Evolutionary conservation across 495 filamentous ascomycete genomes (phyloP).

Genomic region (Tuber borchii): DNA sequence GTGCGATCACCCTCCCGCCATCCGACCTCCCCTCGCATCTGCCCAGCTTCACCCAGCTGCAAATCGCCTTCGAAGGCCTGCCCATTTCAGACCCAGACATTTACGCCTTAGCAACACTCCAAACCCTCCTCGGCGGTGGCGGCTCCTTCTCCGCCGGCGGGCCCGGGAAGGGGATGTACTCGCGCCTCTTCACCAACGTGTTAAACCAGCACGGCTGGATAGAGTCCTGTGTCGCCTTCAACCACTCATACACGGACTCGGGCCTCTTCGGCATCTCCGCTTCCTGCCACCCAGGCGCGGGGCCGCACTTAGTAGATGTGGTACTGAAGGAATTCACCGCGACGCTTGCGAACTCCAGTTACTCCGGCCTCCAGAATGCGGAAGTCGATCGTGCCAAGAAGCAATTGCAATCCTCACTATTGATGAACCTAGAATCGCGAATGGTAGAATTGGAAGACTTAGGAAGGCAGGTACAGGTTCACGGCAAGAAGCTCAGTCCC

Average conservation of each 20-base stretch:
- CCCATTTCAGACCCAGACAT: slow-evolving; percentile 85
- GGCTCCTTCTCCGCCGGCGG: slow-evolving; percentile 97
- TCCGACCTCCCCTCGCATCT: slow-evolving; percentile 66
- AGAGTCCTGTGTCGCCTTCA: slow-evolving; percentile 89
- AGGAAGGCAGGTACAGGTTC: slow-evolving; percentile 90
- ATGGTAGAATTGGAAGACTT: slow-evolving; percentile 99
- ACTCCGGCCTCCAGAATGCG: slow-evolving; percentile 57
- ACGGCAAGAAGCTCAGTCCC: slow-evolving; percentile 82
- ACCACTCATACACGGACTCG: slow-evolving; percentile 92
- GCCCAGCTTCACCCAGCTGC: slow-evolving; percentile 81
- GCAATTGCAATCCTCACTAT: slow-evolving; percentile 77
- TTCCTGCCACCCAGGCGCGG: slow-evolving; percentile 68
- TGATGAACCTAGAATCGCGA: slow-evolving; percentile 96
- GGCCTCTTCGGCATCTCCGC: slow-evolving; percentile 91
- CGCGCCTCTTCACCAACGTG: slow-evolving; percentile 91
- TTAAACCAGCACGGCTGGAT: slow-evolving; percentile 97
- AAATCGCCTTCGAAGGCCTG: slow-evolving; percentile 92
- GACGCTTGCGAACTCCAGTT: slow-evolving; percentile 60
- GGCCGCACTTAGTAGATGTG: slow-evolving; percentile 75
- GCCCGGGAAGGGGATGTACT: slow-evolving; percentile 98
- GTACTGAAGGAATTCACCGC: slow-evolving; percentile 87
- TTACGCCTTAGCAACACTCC: slow-evolving; percentile 92
- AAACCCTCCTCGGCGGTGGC: slow-evolving; percentile 90
- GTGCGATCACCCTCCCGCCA: slow-evolving; percentile 75
- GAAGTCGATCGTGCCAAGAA: slow-evolving; percentile 98